Conservation (phyloP, 768 basidiomycete species). For the Multifurca ochricompacta region DNA sequence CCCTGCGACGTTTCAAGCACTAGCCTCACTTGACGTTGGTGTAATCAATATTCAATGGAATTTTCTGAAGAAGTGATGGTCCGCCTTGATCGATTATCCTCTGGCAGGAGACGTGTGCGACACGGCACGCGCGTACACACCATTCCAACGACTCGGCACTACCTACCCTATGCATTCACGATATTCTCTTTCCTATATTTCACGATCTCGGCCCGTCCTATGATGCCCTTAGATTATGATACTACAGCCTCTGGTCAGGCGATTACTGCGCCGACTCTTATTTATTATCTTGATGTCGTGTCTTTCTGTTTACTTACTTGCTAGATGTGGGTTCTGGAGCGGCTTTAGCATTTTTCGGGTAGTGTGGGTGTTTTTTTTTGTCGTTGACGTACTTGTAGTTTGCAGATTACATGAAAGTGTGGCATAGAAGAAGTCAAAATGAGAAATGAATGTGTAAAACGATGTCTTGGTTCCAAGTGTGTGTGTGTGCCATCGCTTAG, state of each 20-base stretch:
- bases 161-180: background rate
- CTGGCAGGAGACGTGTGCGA: constrained; percentile 10
- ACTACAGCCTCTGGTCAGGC: constrained; percentile 12
- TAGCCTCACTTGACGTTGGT: background rate
- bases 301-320: background rate
- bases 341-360: background rate
- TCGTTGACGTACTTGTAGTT: constrained; percentile 18
- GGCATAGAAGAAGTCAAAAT: constrained; percentile 13
- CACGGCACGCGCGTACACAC: background rate
- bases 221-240: background rate
- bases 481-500: background rate
- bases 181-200: background rate
- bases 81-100: background rate
- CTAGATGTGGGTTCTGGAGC: constrained; percentile 9
- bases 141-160: background rate
- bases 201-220: background rate
- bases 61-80: background rate
- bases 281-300: background rate
- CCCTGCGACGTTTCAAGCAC: background rate
- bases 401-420: constrained; percentile 7
- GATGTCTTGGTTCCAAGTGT: background rate
- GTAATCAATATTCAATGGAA: constrained; percentile 4
- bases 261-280: constrained; percentile 5
- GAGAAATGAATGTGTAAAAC: background rate
- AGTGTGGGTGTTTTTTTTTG: background rate